Conservation (phyloP, 352 stramenopile genomes). For the Salisapilia sapeloensis region DNA sequence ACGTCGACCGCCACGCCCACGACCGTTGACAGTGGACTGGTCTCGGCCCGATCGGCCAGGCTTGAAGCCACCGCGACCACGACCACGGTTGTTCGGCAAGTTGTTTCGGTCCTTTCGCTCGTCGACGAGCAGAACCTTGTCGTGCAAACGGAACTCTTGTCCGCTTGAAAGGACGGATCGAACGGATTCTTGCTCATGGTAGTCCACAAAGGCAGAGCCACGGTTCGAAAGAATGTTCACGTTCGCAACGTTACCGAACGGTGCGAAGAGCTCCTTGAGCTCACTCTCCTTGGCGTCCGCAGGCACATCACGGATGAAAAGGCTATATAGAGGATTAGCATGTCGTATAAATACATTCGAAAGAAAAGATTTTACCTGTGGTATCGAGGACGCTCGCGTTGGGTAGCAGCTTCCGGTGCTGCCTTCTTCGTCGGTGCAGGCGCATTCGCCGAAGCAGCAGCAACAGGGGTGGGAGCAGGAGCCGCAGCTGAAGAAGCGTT, state of each 20-base stretch:
- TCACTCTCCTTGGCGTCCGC: slow-evolving; percentile 53
- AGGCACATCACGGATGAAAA: slow-evolving; percentile 70
- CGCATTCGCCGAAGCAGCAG: slow-evolving; percentile 4
- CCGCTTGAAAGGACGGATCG: slow-evolving; percentile 43
- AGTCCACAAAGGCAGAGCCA: slow-evolving; percentile 77
- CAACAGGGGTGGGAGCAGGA: slow-evolving; percentile 1
- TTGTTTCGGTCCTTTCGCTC: slow-evolving; percentile 64
- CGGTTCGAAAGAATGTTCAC: slow-evolving; percentile 36
- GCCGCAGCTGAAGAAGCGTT: slow-evolving; percentile 9
- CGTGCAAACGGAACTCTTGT: slow-evolving; percentile 48
- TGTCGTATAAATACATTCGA: too few species aligned
- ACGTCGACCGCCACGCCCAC: slow-evolving; percentile 15
- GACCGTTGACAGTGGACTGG: slow-evolving; percentile 2
- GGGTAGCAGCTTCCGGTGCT: slow-evolving; percentile 2
- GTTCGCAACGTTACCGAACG: slow-evolving; percentile 54
- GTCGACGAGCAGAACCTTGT: slow-evolving; percentile 60
- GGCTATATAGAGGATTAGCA: slow-evolving; percentile 10
- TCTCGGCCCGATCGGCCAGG: too few species aligned
- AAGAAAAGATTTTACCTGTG: too few species aligned
- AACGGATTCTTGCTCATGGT: slow-evolving; percentile 58
- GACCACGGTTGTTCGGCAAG: slow-evolving; percentile 21
- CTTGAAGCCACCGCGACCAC: slow-evolving; percentile 10
- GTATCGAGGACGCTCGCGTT: too few species aligned
- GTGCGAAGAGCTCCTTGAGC: slow-evolving; percentile 63
- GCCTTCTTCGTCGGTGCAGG: slow-evolving; percentile 6